Base-by-base conservation (phyloP, 495 filamentous ascomycete species). In the Annulohypoxylon stygium region DNA sequence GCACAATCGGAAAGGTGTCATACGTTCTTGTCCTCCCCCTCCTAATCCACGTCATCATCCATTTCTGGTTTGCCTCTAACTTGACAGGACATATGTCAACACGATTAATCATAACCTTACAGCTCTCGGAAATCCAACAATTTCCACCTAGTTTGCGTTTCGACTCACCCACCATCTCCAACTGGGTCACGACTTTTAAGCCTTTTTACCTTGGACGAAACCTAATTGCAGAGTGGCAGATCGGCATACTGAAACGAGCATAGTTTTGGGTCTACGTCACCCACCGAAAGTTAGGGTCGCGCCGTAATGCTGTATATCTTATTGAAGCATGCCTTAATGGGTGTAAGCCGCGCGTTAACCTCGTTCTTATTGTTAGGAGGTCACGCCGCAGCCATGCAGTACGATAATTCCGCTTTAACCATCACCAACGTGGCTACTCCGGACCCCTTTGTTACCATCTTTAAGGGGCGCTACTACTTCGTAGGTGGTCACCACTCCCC, bases 401-500 rank as follows among this genome's bases (percentile, higher is more conserved):
- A 79, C 70, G 77, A 79, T 50, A 74, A 77, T 51, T 71, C 77
- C 20, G 75, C 69, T 54, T 59, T 79, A 4, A 79, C 77, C 16
- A 58, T 79, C 51, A 79, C 77, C 12, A 75, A 75, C 8, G 36
- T 74, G 36, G 72, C 75, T n/a, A 74, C 77, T 37, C 77, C 77
- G 18, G 77, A 79, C 47, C 77, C 77, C 11, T 77, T 77, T 30
- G 65, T 79, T n/a, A 75, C 61, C 39, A 48, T 61, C 4, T 77
- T 77, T 11, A 53, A 61, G 20, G 72, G 72, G 8, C 77, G 62
- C 10, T 79, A 77, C 47, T 79, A 79, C 30, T 36, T 79, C 4
- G 77, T 79, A 65, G 57, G 76, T 54, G 8, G 26, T 33, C 23
- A 8, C 20, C 1, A 48, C 1, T 26, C 25, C n/a, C 50, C 16